Base-by-base conservation (phyloP, 352 stramenopile species). In the Globisporangium yorkense region DNA sequence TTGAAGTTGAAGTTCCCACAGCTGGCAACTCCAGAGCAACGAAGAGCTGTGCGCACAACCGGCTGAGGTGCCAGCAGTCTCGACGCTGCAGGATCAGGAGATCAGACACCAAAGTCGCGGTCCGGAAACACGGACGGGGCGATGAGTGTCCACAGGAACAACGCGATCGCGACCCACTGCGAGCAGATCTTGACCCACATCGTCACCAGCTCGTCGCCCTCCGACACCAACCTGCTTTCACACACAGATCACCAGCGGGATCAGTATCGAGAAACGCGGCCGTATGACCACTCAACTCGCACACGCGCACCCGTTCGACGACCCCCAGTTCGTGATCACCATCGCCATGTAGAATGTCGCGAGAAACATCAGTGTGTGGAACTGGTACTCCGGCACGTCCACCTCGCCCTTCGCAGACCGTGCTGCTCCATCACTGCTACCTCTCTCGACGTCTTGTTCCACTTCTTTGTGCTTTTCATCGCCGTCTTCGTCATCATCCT, bases 131-230 rank as follows among this genome's bases (percentile, higher is more conserved):
- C 40, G 10, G 66, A 73, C 20, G 96, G 95, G 13, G 94, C 96
- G 16, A 98, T 55, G 18, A 98, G 74, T 4, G 94, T 98, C 96
- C 96, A 99, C 7, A 95, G 59, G 66, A 98, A 99, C 4, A 98
- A 65, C 9, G 77, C 66, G 8, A 96, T 78, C 9, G 83, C 87
- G 12, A 89, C 70, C 94, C 94, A 98, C 65, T 98, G 92, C 20
- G 87, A 95, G 16, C 75, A 73, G 63, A 96, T 92, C 29, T 98
- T 91, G 54, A 99, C 96, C 91, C 92, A 98, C 94, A 98, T 98
- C 5, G 79, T 92, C 27, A 89, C 74, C 5, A 83, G 65, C 41
- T 88, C 67, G 51, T 89, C 79, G n/a, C 66, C 57, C 12, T 62
- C 63, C 2, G 67, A 74, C 16, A 74, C 53, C 45, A 50, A 7